Evolutionary conservation across 78 protist species (phyloP), one percentile per base, ranked within the genome.

Genomic region (Isochrysis galbana): DNA sequence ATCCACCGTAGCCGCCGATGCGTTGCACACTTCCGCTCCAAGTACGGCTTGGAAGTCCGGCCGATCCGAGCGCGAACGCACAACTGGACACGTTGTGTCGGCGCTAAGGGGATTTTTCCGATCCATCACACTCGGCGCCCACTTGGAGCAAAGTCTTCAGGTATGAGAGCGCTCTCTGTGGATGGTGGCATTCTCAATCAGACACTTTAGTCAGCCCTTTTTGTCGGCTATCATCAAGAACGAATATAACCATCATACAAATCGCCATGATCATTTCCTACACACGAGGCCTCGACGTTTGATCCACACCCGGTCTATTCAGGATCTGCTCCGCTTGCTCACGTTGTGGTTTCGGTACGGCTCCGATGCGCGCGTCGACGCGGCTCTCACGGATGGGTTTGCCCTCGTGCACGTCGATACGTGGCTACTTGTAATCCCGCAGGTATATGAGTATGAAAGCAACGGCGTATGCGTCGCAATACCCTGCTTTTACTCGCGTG

Each of bases 371-470:
- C 70, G 91, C 34, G 98, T 96, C 48, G 94, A 87, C 26, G 94
- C 51, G 29, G 96, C 93, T 29, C 47, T 91, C 82, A 26, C 34
- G 87, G 70, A 93, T 61, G 96, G 99, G 72, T 93, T 98, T 88
- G 84, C 70, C 67, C 61, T 95, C 10, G 95, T 98, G n/a, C 14
- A 91, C n/a, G 90, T 98, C 74, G 98, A 97, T 72, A 97, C 98
- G 48, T 99, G 99, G 99, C 96, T 98, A n/a, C 95, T 92, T 21
- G 99, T 98, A 51, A 93, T 94, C 21, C 96, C 96, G 36, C 96
- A 95, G 95, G 78, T n/a, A n/a, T n/a, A n/a, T n/a, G n/a, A n/a
- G n/a, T n/a, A n/a, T n/a, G n/a, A n/a, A n/a, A n/a, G n/a, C n/a
- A n/a, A n/a, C n/a, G n/a, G n/a, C n/a, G n/a, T n/a, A n/a, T n/a